These are phyloP conservation scores for Aegilops longissima DNA, from an alignment of 176 grass and related monocot species.

Conservation along the genomic window DNA sequence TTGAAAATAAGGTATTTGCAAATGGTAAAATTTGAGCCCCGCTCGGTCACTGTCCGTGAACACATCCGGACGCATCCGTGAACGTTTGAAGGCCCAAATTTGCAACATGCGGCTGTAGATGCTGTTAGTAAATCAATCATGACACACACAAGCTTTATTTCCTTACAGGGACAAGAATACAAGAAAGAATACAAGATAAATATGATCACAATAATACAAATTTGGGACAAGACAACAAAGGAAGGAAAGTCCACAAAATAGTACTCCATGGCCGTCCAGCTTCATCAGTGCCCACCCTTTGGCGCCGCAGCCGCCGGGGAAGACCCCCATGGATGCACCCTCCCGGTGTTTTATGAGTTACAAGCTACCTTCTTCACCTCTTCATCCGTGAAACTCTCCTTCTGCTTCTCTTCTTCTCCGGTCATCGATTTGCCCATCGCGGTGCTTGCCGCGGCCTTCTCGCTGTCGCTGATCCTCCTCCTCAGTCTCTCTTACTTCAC, in stretches of 20 bases:
- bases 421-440: neutral
- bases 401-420: neutral
- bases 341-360: neutral
- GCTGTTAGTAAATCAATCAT: neutral
- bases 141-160: neutral
- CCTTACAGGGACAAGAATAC: neutral
- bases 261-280: neutral
- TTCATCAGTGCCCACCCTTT: neutral
- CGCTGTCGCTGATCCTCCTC: neutral
- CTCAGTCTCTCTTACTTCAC: slow-evolving; percentile 18
- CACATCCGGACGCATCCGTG: too few species aligned
- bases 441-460: neutral
- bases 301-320: neutral
- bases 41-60: too few species aligned
- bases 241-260: neutral
- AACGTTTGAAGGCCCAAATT: too few species aligned
- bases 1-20: too few species aligned
- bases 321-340: slow-evolving; percentile 22
- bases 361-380: neutral
- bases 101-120: too few species aligned
- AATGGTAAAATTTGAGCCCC: too few species aligned
- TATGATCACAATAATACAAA: neutral
- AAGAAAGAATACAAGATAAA: neutral
- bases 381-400: neutral
- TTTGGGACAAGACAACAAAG: neutral